A percentile compares a stretch with the other conserved stretches of the same genome.
phyloP scores from a whole-genome alignment of 108 stramenopile species.

The Pinguiococcus pyrenoidosus region DNA sequence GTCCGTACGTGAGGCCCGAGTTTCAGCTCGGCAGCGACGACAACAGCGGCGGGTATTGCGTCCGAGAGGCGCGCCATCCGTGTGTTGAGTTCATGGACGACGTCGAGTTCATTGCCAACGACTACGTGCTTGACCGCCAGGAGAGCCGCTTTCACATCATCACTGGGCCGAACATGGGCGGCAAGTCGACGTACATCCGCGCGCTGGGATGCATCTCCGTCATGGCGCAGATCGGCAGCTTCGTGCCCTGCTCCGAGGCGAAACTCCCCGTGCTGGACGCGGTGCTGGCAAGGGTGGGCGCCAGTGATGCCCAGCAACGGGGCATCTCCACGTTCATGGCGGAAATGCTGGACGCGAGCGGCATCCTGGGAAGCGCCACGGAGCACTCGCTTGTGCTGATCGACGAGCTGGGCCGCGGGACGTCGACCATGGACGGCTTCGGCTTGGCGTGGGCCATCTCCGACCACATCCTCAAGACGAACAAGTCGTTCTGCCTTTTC shows the following conservation, averaged over 20 bases:
- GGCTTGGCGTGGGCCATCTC: slow-evolving; percentile 84
- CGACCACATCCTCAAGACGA: slow-evolving; percentile 61
- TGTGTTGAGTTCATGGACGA: slow-evolving; percentile 82
- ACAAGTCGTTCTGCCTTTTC: slow-evolving; percentile 77
- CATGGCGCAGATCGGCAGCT: slow-evolving; percentile 81
- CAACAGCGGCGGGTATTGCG: slow-evolving; percentile 1
- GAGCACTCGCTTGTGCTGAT: slow-evolving; percentile 82
- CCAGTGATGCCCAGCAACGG: slow-evolving; percentile 79
- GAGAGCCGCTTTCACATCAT: slow-evolving; percentile 62
- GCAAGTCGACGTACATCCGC: slow-evolving; percentile 88
- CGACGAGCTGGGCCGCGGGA: slow-evolving; percentile 97
- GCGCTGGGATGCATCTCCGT: slow-evolving; percentile 72
- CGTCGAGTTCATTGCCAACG: slow-evolving; percentile 87
- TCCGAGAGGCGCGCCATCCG: slow-evolving; percentile 79
- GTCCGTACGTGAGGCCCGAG: slow-evolving; percentile 60
- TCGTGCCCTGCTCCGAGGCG: slow-evolving; percentile 35
- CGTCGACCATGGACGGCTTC: slow-evolving; percentile 90
- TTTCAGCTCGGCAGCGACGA: slow-evolving; percentile 12
- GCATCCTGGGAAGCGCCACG: slow-evolving; percentile 67
- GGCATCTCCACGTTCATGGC: slow-evolving; percentile 98
- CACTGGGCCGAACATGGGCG: slow-evolving; percentile 96
- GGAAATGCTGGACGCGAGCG: slow-evolving; percentile 93
- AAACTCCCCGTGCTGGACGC: slow-evolving; percentile 72
- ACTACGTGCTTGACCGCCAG: slow-evolving; percentile 46
- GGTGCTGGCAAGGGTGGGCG: slow-evolving; percentile 81